phyloP scores from a whole-genome alignment of 768 basidiomycete species.

The Hemileccinum impolitum region DNA sequence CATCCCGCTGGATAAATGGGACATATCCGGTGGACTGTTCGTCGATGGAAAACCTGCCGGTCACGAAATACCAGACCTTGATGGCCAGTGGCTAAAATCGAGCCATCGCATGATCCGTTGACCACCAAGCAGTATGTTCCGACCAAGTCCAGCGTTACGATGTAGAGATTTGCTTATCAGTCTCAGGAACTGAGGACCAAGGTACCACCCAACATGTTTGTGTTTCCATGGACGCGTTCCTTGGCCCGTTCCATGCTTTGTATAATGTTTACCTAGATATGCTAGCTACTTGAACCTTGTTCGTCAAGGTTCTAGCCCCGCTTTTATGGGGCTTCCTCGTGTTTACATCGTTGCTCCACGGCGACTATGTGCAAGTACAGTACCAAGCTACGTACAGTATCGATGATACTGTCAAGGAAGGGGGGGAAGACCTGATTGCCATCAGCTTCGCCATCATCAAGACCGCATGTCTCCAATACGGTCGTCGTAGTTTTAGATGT shows the following conservation, averaged over 20 bases:
- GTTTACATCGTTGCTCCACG: slow-evolving; percentile 27
- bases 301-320: slow-evolving; percentile 23
- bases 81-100: slow-evolving; percentile 34
- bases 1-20: slow-evolving; percentile 38
- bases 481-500: slow-evolving; percentile 10
- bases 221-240: slow-evolving; percentile 12
- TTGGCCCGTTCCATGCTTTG: slow-evolving; percentile 6
- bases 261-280: slow-evolving; percentile 6
- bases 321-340: slow-evolving; percentile 22
- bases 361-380: slow-evolving; percentile 15
- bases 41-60: slow-evolving; percentile 40
- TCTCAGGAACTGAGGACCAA: slow-evolving; percentile 6
- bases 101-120: slow-evolving; percentile 12
- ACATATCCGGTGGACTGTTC: slow-evolving; percentile 44
- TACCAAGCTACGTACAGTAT: slow-evolving; percentile 13
- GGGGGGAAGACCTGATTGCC: slow-evolving; percentile 8
- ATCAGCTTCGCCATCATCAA: slow-evolving; percentile 13
- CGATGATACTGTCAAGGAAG: slow-evolving; percentile 7
- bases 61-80: slow-evolving; percentile 36
- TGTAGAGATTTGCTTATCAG: neutral
- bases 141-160: neutral
- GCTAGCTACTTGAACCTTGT: slow-evolving; percentile 19
- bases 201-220: slow-evolving; percentile 16
- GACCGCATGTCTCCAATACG: slow-evolving; percentile 2
- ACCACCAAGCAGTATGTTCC: slow-evolving; percentile 6